Evolutionary conservation across 331 rosid species (phyloP).

Genomic region (Acacia pycnantha): DNA sequence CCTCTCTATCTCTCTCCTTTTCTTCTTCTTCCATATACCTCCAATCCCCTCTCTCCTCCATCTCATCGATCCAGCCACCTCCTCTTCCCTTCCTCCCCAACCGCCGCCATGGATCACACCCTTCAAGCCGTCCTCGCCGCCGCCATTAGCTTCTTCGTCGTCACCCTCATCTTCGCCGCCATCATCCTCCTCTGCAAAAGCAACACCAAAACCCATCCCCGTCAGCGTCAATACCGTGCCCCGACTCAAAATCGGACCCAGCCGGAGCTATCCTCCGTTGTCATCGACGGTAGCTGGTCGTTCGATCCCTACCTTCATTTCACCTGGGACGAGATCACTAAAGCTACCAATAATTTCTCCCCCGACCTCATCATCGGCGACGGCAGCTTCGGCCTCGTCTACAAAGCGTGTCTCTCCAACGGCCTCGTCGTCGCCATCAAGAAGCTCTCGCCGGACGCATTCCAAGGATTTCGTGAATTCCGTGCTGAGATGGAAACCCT

Average conservation of each 20-base stretch:
- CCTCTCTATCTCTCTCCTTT: background rate
- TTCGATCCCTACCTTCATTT: slow-evolving; percentile 55
- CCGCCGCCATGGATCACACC: background rate
- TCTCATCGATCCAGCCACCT: background rate
- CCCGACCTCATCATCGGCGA: slow-evolving; percentile 74
- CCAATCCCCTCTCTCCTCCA: background rate
- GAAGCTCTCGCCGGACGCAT: slow-evolving; percentile 81
- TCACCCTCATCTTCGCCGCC: slow-evolving; percentile 32
- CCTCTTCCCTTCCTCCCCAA: background rate
- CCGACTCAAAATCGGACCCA: background rate
- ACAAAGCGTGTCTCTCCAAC: slow-evolving; percentile 69
- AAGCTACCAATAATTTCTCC: slow-evolving; percentile 76
- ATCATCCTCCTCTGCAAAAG: slow-evolving; percentile 21
- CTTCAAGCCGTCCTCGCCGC: slow-evolving; percentile 33
- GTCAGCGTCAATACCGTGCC: background rate
- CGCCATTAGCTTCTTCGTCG: slow-evolving; percentile 42
- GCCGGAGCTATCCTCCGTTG: slow-evolving; percentile 15
- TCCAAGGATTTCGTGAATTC: slow-evolving; percentile 94
- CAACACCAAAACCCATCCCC: background rate
- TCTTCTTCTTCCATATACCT: background rate
- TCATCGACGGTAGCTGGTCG: slow-evolving; percentile 60
- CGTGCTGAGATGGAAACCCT: slow-evolving; percentile 96
- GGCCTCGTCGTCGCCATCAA: slow-evolving; percentile 77
- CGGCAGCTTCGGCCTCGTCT: slow-evolving; percentile 91
- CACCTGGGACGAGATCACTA: slow-evolving; percentile 49